Base-by-base conservation (phyloP, 1,139 yeast species). In the Blastobotrys elegans region DNA sequence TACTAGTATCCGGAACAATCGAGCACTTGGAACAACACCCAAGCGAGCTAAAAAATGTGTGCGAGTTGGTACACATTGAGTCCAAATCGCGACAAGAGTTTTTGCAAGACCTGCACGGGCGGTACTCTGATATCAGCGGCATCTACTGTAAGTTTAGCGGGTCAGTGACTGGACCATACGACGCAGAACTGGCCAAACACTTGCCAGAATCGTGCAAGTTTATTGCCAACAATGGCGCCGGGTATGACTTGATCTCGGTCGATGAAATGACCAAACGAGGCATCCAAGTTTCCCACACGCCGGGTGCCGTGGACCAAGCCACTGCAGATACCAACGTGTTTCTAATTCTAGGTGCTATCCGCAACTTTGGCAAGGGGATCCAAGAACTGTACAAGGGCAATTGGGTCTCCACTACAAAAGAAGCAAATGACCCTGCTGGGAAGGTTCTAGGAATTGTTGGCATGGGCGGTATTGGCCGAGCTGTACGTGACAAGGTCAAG, bases 191-290 rank as follows among this genome's bases (percentile, higher is more conserved):
- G 55, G 75, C 83, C 18, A 59, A 65, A 11, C 68, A 69, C 30
- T 69, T 92, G 48, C 95, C 96, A 2, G 53, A 71, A 1, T 62
- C 80, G 0, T 74, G 90, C 26, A 77, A 79, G 58, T 75, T 80
- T 13, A 72, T 92, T 18, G 74, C 85, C 57, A 95, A 88, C 66
- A 75, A 79, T 57, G 97, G 97, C 48, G 98, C 98, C 0, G 97
- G 98, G 4, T 92, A 92, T 65, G 97, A 92, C 63, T 51, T 59
- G 36, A 68, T 80, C 45, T 80, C 79, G 53, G 73, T 76, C 18
- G 70, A 67, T 20, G 73, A 78, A 16, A 73, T 76, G 56, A 69
- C 75, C 13, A 67, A 65, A 16, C 66, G 70, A 36, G 74, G 75
- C 26, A 76, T 84, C 50, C 84, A 79, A 63, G 66, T 83, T 16